Percentiles rank a stretch among this genome's conserved stretches.
phyloP scores from a whole-genome alignment of 345 rosid genomes.

The Rhodamnia argentea region DNA sequence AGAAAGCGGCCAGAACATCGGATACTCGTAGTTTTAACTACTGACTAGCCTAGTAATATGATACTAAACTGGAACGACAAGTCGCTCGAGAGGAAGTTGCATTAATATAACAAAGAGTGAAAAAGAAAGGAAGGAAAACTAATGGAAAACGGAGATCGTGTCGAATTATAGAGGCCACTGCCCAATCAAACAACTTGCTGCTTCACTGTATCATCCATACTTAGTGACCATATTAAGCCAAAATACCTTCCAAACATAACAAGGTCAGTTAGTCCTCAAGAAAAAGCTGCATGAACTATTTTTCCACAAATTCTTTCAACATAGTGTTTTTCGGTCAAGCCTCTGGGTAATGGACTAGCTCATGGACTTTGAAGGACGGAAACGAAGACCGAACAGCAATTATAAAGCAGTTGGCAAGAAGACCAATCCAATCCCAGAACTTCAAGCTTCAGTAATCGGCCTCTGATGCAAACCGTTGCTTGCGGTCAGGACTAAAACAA shows the following conservation, averaged over 20 bases:
- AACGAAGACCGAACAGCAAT: background rate
- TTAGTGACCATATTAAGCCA: background rate
- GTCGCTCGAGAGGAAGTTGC: constrained; percentile 5
- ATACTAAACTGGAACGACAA: constrained; percentile 29
- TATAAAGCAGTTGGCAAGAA: background rate
- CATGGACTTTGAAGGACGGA: background rate
- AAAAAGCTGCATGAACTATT: background rate
- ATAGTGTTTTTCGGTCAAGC: background rate
- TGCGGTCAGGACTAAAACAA: background rate
- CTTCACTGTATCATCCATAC: background rate
- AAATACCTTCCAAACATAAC: background rate
- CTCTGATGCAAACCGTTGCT: background rate
- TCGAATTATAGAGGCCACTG: background rate
- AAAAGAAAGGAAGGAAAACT: background rate
- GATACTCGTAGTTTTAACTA: constrained; percentile 7
- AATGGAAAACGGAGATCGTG: background rate
- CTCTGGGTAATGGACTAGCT: background rate
- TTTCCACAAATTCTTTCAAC: background rate
- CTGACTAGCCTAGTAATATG: background rate
- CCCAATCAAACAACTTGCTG: background rate
- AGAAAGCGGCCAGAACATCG: background rate
- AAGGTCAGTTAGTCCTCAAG: background rate
- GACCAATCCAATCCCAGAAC: background rate
- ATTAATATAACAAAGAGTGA: background rate
- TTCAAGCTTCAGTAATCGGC: background rate